Evolutionary conservation across 116 monocot species (phyloP), one percentile per base, ranked within the genome.

Genomic region (Zostera marina): DNA sequence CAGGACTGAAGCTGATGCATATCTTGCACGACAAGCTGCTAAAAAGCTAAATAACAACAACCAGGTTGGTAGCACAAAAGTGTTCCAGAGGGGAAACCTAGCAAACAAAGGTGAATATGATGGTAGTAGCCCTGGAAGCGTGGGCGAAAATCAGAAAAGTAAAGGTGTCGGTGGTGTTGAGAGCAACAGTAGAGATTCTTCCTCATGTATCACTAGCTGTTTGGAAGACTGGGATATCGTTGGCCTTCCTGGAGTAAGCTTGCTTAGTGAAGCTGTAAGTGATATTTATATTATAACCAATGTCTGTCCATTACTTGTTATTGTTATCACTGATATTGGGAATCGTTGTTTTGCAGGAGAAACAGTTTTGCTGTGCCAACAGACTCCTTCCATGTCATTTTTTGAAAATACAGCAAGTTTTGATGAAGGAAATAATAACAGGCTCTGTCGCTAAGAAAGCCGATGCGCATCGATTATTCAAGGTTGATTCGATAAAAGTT

Each of bases 391-490:
- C 99, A 14, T 72, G 74, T 38, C 81, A 83, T 56, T 91, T 69
- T 59, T 83, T 99, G 3, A 87, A 81, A 55, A 99, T 99, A 68
- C 99, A 99, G 70, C 87, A 99, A 68, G 69, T 72, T 3, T 46
- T 99, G 72, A 69, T 76, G 41, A 71, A 79, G 16, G 84, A 99
- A 53, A 87, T 91, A 57, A 60, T 84, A 32, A 91, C 79, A 63
- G 91, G 99, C 8, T 73, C 64, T 14, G 47, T 99, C 9, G 47
- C 40, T 8, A 83, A 87, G 59, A 86, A 84, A 65, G 64, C 70
- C 3, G 99, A 99, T 42, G 99, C 99, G 3, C 71, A 84, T 65
- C 59, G 63, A 25, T 68, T 99, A 6, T 99, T 99, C 53, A 91
- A 87, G 76, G 73, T 87, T 52, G 99, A 91, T 41, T 71, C 88